phyloP scores from a whole-genome alignment of 768 basidiomycete genomes.

The Amanita exitialis region DNA sequence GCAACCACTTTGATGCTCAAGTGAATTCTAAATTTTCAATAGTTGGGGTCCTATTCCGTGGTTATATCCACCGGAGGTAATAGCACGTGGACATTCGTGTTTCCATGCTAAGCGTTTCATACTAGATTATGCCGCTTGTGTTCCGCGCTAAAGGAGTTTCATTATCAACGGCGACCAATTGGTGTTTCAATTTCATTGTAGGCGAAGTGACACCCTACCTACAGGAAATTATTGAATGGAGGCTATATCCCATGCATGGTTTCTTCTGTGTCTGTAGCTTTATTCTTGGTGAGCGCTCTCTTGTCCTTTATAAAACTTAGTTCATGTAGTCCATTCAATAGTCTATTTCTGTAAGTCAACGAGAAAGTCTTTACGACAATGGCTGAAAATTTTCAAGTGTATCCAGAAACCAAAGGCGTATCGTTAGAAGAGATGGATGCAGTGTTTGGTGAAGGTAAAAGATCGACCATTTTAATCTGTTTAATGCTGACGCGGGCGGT shows the following conservation, averaged over 20 bases:
- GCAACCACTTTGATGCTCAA: background rate
- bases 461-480: background rate
- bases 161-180: conserved; percentile 84
- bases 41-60: conserved; percentile 88
- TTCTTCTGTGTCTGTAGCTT: conserved; percentile 88
- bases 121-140: conserved; percentile 78
- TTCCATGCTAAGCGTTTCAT: background rate
- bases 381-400: conserved; percentile 36
- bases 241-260: conserved; percentile 91
- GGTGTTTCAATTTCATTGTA: conserved; percentile 85
- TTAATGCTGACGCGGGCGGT: background rate
- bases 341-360: conserved; percentile 66
- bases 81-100: conserved; percentile 5
- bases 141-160: conserved; percentile 95
- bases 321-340: conserved; percentile 14
- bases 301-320: conserved; percentile 1
- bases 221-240: conserved; percentile 84
- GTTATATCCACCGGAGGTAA: conserved; percentile 80
- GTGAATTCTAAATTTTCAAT: background rate
- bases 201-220: conserved; percentile 82
- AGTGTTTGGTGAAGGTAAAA: conserved; percentile 76
- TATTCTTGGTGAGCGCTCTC: conserved; percentile 43
- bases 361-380: background rate
- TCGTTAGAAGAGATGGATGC: conserved; percentile 88
- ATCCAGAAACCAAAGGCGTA: conserved; percentile 81